A percentile compares a stretch with the other conserved stretches of the same genome.
Conservation (phyloP, 2,329 filamentous ascomycete genomes). For the Dothideomycetidae sp. region DNA sequence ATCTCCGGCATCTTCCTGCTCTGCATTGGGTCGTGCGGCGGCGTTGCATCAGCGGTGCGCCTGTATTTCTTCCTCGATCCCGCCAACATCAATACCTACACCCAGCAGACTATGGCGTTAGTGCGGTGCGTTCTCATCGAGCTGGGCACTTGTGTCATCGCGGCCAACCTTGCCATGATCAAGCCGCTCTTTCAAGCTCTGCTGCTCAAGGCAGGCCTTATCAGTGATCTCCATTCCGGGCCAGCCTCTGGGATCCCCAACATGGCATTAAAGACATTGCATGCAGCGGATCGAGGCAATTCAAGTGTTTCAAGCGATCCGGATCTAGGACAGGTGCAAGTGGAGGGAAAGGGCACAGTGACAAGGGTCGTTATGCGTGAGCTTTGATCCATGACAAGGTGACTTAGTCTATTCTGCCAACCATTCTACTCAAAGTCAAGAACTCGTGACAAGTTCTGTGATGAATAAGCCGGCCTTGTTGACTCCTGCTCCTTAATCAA, state of each 20-base stretch:
- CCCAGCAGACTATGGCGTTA: background rate
- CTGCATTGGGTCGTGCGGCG: background rate
- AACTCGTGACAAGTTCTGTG: no score
- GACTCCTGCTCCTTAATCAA: no score
- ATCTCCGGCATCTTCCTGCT: constrained; percentile 1
- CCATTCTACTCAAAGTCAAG: no score
- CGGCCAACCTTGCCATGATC: constrained; percentile 2
- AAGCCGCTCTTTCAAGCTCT: constrained; percentile 3
- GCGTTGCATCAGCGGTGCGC: constrained; percentile 4
- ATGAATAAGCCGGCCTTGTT: no score
- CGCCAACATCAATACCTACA: background rate
- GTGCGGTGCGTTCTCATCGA: constrained; percentile 1
- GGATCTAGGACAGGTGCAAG: no score
- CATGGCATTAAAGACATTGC: background rate
- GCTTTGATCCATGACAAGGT: no score
- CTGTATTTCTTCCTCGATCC: constrained; percentile 1
- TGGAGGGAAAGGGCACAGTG: no score
- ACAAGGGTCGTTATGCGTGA: no score
- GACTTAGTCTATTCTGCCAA: no score
- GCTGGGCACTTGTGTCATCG: constrained; percentile 1
- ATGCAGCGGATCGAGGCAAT: background rate
- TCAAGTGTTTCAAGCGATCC: no score
- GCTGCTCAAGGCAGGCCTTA: constrained; percentile 3
- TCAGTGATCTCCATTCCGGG: background rate
- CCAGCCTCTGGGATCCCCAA: background rate